Conservation (phyloP, 2,329 filamentous ascomycete genomes). For the Alternaria arborescens region DNA sequence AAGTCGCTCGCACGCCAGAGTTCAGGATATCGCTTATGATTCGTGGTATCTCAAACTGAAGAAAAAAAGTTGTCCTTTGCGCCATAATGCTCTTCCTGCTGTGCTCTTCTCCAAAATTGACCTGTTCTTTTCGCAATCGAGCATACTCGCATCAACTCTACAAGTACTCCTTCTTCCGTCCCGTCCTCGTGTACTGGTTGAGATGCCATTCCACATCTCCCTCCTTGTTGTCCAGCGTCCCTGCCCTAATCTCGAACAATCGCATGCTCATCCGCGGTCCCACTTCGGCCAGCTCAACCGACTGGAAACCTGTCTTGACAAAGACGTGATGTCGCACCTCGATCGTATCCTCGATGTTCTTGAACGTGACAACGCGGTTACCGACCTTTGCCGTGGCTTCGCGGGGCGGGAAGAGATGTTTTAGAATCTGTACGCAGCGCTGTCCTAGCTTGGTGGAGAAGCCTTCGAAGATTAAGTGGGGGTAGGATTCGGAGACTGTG, state of each 20-base stretch:
- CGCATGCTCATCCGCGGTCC: slow-evolving; percentile 96
- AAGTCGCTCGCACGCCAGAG: not conserved
- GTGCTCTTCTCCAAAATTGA: not conserved
- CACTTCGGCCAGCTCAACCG: slow-evolving; percentile 63
- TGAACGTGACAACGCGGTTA: slow-evolving; percentile 76
- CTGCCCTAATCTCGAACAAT: slow-evolving; percentile 89
- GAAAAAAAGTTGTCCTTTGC: not conserved
- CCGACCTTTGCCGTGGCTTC: slow-evolving; percentile 82
- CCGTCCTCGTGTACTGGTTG: slow-evolving; percentile 92
- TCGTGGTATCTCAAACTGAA: slow-evolving; percentile 2
- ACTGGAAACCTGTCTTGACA: slow-evolving; percentile 88
- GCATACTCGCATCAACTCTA: slow-evolving; percentile 48
- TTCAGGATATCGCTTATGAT: slow-evolving; percentile 1
- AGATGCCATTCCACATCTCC: slow-evolving; percentile 97
- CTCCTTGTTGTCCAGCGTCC: slow-evolving; percentile 92
- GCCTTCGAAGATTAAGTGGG: slow-evolving; percentile 94
- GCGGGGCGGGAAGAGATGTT: slow-evolving; percentile 91
- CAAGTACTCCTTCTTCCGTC: slow-evolving; percentile 94
- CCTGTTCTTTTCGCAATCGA: not conserved
- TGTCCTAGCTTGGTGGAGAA: slow-evolving; percentile 83
- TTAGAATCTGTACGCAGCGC: slow-evolving; percentile 86
- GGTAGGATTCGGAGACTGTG: slow-evolving; percentile 61
- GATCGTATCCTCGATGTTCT: slow-evolving; percentile 86
- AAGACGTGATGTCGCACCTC: slow-evolving; percentile 95
- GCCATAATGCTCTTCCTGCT: not conserved